These are phyloP conservation scores for Ensete ventricosum DNA, from an alignment of 176 grass and related monocot species.

Conservation along the genomic window DNA sequence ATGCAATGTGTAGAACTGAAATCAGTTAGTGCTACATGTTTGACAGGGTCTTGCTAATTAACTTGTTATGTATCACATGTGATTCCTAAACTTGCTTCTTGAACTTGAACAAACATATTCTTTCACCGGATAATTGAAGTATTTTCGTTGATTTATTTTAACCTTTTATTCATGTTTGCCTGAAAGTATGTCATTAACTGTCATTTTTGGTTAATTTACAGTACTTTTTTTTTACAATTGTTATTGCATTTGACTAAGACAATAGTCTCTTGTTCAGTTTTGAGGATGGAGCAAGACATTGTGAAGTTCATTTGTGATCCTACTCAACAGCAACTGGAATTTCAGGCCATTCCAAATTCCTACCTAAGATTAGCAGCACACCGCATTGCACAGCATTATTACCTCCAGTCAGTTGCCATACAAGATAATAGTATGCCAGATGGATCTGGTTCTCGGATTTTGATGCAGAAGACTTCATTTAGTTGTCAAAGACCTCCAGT, in stretches of 20 bases:
- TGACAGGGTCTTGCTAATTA: not conserved
- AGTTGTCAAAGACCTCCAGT: conserved; percentile 52
- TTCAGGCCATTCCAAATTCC: conserved; percentile 61
- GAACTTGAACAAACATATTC: not conserved
- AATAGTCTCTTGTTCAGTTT: conserved; percentile 39
- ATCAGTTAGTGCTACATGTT: not conserved
- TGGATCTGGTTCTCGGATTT: conserved; percentile 63
- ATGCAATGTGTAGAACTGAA: not conserved
- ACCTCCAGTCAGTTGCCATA: conserved; percentile 65
- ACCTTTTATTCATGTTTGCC: no score
- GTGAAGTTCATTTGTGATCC: conserved; percentile 75
- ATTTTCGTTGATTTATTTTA: no score
- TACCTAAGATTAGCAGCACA: conserved; percentile 90
- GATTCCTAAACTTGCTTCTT: not conserved
- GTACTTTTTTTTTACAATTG: not conserved
- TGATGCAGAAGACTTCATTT: conserved; percentile 41
- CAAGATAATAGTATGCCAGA: conserved; percentile 69
- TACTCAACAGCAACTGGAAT: conserved; percentile 40
- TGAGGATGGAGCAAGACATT: conserved; percentile 95
- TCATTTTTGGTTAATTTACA: not conserved
- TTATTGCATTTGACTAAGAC: conserved; percentile 3
- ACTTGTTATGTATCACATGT: not conserved
- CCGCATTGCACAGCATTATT: conserved; percentile 83
- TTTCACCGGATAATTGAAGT: no score
- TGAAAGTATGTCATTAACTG: not conserved